Conservation (phyloP, 176 grass and related monocot genomes). For the Themeda triandra region DNA sequence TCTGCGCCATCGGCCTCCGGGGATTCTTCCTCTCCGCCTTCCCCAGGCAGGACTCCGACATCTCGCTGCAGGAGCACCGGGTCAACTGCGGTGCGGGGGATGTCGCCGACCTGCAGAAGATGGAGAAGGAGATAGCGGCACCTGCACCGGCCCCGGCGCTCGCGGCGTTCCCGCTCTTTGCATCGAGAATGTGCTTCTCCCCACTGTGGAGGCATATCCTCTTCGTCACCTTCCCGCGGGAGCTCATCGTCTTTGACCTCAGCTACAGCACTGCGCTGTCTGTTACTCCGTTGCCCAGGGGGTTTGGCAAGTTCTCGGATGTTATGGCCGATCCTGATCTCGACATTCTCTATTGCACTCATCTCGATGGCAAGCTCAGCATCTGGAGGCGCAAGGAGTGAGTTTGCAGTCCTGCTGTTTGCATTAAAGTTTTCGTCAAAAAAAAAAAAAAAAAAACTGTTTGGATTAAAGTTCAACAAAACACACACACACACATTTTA, state of each 20-base stretch:
- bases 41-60: conserved; percentile 41
- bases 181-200: conserved; percentile 70
- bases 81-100: conserved; percentile 44
- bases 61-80: conserved; percentile 79
- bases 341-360: conserved; percentile 74
- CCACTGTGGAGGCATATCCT: conserved; percentile 77
- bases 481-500: neutral
- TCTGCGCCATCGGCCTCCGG: conserved; percentile 71
- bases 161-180: conserved; percentile 56
- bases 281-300: conserved; percentile 53
- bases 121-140: conserved; percentile 65
- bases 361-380: conserved; percentile 87
- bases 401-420: conserved; percentile 14
- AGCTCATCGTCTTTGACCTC: conserved; percentile 85
- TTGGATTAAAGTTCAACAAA: conserved; percentile 1
- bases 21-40: conserved; percentile 85
- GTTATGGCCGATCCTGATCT: conserved; percentile 74
- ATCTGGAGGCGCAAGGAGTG: conserved; percentile 93
- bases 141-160: conserved; percentile 63
- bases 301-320: conserved; percentile 78
- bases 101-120: conserved; percentile 66
- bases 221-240: conserved; percentile 54
- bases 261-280: conserved; percentile 73
- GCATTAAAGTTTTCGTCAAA: no score
- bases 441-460: no score